phyloP scores from a whole-genome alignment of 257 asterid species.

The Osmanthus fragrans region DNA sequence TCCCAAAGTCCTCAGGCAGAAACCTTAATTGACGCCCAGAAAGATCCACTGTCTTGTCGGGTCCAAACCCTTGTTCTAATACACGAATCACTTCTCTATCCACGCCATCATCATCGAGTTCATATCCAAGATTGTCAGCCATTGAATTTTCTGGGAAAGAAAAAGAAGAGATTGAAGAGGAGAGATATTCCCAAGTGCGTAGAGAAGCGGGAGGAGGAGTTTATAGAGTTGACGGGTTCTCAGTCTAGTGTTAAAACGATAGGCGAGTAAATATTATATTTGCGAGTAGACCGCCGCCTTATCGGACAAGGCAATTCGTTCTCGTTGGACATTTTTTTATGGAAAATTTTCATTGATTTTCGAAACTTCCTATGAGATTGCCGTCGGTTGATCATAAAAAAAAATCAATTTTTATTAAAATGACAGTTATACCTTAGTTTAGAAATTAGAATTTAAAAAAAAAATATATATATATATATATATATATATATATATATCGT shows the following conservation, averaged over 20 bases:
- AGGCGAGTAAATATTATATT: too few species aligned
- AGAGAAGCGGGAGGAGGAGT: background rate
- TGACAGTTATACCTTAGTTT: too few species aligned
- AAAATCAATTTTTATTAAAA: too few species aligned
- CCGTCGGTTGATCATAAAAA: too few species aligned
- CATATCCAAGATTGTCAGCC: background rate
- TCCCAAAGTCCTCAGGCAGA: constrained; percentile 53
- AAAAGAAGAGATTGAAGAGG: background rate
- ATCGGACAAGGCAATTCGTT: too few species aligned
- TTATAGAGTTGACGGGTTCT: background rate
- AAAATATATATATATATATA: too few species aligned
- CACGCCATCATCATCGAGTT: background rate
- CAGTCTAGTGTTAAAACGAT: background rate
- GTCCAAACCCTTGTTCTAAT: constrained; percentile 14
- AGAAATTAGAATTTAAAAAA: too few species aligned
- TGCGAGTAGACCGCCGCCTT: too few species aligned
- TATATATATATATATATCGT: too few species aligned
- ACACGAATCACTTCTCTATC: constrained; percentile 38
- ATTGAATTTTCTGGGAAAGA: background rate
- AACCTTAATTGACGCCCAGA: constrained; percentile 49
- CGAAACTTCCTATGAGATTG: too few species aligned
- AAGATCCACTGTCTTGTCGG: constrained; percentile 43
- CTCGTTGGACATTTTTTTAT: too few species aligned
- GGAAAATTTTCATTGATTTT: too few species aligned
- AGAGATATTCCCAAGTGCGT: background rate